A percentile compares a stretch with the other conserved stretches of the same genome.
Evolutionary conservation across 2,329 filamentous ascomycete species (phyloP).

Genomic region (Fusarium domesticum): DNA sequence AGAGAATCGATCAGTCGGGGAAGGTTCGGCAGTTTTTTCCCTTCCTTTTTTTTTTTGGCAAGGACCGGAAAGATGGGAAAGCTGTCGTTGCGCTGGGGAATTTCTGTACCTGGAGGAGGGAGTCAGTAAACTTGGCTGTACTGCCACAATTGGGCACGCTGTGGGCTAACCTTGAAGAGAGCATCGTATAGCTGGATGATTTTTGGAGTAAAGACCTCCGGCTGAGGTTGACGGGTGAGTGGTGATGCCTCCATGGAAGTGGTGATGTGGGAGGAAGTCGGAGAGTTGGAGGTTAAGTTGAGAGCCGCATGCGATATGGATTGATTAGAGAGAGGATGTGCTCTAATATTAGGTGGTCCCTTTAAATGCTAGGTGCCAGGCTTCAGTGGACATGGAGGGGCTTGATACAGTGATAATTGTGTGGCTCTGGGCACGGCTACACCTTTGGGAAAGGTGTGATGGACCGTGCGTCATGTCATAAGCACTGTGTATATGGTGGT

Average conservation of each 20-base stretch:
- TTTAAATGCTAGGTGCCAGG: too few species aligned
- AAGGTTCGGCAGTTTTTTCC: slow-evolving; percentile 24
- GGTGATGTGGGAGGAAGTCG: slow-evolving; percentile 9
- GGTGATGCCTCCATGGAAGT: slow-evolving; percentile 79
- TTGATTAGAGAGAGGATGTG: too few species aligned
- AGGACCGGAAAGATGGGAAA: too few species aligned
- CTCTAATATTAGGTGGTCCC: too few species aligned
- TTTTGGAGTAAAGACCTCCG: slow-evolving; percentile 90
- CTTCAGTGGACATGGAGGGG: not conserved
- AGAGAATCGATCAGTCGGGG: slow-evolving; percentile 29
- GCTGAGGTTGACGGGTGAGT: slow-evolving; percentile 85
- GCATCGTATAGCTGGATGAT: slow-evolving; percentile 85
- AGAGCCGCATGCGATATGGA: slow-evolving; percentile 19
- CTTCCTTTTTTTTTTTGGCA: too few species aligned
- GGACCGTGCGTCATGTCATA: not conserved
- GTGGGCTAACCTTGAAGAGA: slow-evolving; percentile 65
- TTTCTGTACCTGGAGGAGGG: slow-evolving; percentile 14
- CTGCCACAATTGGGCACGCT: not conserved
- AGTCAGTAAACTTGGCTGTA: not conserved
- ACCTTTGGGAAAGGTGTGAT: not conserved
- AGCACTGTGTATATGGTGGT: too few species aligned
- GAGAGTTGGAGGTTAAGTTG: not conserved
- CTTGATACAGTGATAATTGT: not conserved
- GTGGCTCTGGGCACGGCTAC: not conserved
- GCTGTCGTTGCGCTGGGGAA: too few species aligned